These are phyloP conservation scores for Aspergillus clavatus DNA, from an alignment of 2,329 filamentous ascomycete genomes.

Conservation along the genomic window DNA sequence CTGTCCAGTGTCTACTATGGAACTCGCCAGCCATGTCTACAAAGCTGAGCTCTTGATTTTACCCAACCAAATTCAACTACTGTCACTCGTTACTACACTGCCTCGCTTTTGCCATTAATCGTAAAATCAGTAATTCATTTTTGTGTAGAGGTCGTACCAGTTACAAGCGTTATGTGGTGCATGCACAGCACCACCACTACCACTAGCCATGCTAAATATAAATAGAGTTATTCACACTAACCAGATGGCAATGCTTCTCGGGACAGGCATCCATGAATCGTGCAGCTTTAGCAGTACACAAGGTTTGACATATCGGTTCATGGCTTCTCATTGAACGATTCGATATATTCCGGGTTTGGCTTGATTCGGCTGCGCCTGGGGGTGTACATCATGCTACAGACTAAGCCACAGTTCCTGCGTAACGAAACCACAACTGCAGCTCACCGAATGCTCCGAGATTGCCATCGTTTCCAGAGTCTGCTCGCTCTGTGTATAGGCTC, in stretches of 20 bases:
- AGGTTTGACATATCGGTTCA: background rate
- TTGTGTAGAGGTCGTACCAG: too few relatives aligned
- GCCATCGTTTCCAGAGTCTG: too few relatives aligned
- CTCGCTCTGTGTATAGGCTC: too few relatives aligned
- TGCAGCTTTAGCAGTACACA: background rate
- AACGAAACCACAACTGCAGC: background rate
- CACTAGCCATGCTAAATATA: background rate
- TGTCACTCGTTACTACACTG: conserved; percentile 2
- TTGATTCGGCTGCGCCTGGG: background rate
- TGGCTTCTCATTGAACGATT: background rate
- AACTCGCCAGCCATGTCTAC: background rate
- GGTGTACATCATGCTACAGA: background rate
- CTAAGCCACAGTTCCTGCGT: background rate
- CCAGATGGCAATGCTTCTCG: background rate
- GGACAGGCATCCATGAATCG: background rate
- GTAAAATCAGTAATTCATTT: too few relatives aligned
- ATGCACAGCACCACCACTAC: too few relatives aligned
- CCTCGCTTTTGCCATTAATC: background rate
- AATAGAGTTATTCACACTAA: background rate
- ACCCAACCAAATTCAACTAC: conserved; percentile 6
- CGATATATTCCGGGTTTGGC: background rate
- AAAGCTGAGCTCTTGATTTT: background rate
- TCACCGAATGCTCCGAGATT: too few relatives aligned
- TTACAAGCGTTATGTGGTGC: too few relatives aligned
- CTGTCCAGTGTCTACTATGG: too few relatives aligned